Evolutionary conservation across 805 yeast genomes (phyloP).

Genomic region (Clavispora santaluciae): DNA sequence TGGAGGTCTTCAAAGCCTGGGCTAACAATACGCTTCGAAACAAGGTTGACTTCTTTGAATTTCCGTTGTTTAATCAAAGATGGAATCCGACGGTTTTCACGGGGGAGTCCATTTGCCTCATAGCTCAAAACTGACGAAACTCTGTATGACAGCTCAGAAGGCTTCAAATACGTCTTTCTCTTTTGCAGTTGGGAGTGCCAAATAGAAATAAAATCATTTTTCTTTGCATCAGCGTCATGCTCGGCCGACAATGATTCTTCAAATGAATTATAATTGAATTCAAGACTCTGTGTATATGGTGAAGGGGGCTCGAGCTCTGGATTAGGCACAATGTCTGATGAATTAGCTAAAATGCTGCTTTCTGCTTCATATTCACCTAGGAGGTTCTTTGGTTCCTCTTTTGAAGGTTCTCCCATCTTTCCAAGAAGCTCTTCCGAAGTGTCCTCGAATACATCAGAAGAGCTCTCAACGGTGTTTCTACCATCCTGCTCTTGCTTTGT

Average conservation of each 20-base stretch:
- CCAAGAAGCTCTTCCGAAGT: slow-evolving; percentile 16
- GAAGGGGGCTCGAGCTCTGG: slow-evolving; percentile 5
- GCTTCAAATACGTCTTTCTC: slow-evolving; percentile 7
- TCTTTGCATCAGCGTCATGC: slow-evolving; percentile 28
- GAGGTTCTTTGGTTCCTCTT: background rate
- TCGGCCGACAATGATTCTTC: slow-evolving; percentile 42
- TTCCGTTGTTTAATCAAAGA: slow-evolving; percentile 23
- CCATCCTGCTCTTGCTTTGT: background rate
- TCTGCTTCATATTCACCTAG: slow-evolving; percentile 7
- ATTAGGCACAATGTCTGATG: slow-evolving; percentile 36
- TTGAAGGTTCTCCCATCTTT: slow-evolving; percentile 18
- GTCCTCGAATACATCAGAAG: background rate
- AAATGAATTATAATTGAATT: slow-evolving; percentile 19
- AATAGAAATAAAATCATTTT: slow-evolving; percentile 31
- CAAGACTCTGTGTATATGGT: background rate
- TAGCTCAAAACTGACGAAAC: slow-evolving; percentile 13
- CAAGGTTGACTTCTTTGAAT: slow-evolving; percentile 39
- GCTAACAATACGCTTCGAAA: slow-evolving; percentile 39
- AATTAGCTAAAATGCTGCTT: slow-evolving; percentile 36
- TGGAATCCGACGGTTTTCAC: slow-evolving; percentile 20
- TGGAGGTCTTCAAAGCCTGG: slow-evolving; percentile 40
- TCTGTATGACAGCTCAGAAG: slow-evolving; percentile 7
- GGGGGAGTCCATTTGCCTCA: slow-evolving; percentile 11
- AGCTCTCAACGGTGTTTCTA: slow-evolving; percentile 3
- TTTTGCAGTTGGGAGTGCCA: slow-evolving; percentile 38